These are phyloP conservation scores for Lycium ferocissimum DNA, from an alignment of 257 asterid genomes.

Conservation along the genomic window DNA sequence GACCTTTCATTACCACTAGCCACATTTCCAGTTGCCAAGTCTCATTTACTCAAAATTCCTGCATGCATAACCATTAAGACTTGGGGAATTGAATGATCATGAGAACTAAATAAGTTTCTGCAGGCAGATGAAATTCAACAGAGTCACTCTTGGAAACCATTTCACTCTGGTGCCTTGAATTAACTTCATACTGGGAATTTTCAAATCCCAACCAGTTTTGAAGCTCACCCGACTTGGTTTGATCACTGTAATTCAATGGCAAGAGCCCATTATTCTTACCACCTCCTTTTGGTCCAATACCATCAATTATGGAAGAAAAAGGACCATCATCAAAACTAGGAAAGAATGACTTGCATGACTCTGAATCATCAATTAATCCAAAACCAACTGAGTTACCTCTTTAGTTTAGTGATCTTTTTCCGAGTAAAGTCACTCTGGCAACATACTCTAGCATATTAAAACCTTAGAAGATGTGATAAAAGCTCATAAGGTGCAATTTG, in stretches of 20 bases:
- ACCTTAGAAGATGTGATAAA: no score
- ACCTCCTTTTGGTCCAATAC: constrained; percentile 42
- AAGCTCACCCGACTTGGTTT: constrained; percentile 43
- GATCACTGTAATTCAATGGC: constrained; percentile 47
- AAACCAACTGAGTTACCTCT: constrained; percentile 48
- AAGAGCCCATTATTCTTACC: constrained; percentile 41
- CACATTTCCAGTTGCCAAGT: constrained; percentile 55
- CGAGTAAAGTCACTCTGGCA: no score
- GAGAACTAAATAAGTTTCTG: constrained; percentile 57
- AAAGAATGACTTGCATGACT: constrained; percentile 42
- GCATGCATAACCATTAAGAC: constrained; percentile 46
- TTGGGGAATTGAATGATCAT: constrained; percentile 51
- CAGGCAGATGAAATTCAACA: constrained; percentile 60
- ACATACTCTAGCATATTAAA: no score
- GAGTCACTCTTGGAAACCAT: constrained; percentile 45
- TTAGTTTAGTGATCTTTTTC: no score
- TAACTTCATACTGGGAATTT: constrained; percentile 45
- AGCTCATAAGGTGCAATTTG: no score
- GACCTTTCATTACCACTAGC: constrained; percentile 46
- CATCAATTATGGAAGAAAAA: constrained; percentile 44
- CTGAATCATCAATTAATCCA: constrained; percentile 48
- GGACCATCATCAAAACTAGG: constrained; percentile 43
- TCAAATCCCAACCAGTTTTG: constrained; percentile 62
- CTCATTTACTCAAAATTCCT: constrained; percentile 46
- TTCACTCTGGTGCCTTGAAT: constrained; percentile 47